phyloP scores from a whole-genome alignment of 2,329 filamentous ascomycete genomes.

The Rachicladosporium sp. region DNA sequence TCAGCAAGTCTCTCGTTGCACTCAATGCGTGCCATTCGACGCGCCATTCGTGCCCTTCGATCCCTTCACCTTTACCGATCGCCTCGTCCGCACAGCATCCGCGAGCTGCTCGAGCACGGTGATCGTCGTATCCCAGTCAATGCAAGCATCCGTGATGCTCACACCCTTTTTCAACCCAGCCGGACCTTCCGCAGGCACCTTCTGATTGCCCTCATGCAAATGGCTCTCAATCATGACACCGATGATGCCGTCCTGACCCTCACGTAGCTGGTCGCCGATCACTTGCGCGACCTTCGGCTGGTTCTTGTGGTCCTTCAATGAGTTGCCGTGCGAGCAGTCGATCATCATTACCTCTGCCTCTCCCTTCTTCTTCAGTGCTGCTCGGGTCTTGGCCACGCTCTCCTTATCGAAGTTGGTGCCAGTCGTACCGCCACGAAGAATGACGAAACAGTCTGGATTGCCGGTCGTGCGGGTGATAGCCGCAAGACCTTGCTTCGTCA shows the following conservation, averaged over 20 bases:
- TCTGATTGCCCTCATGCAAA: conserved; percentile 87
- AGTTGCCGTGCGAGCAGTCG: conserved; percentile 84
- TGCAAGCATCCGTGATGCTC: conserved; percentile 95
- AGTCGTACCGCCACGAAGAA: conserved; percentile 80
- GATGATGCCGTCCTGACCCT: conserved; percentile 78
- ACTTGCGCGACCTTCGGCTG: conserved; percentile 83
- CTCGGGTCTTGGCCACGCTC: conserved; percentile 75
- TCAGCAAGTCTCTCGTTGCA: no score
- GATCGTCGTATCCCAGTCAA: conserved; percentile 85
- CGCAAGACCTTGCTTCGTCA: conserved; percentile 90
- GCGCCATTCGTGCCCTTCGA: conserved; percentile 8
- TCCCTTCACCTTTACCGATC: conserved; percentile 31
- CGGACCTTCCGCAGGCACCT: conserved; percentile 79
- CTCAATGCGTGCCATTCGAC: no score
- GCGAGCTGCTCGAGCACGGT: conserved; percentile 65
- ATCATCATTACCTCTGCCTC: conserved; percentile 74
- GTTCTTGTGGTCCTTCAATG: conserved; percentile 90
- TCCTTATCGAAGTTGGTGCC: conserved; percentile 87
- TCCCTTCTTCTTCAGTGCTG: conserved; percentile 60
- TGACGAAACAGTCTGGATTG: conserved; percentile 95
- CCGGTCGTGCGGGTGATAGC: conserved; percentile 89
- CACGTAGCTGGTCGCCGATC: conserved; percentile 71
- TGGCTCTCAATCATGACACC: conserved; percentile 99
- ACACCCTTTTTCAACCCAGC: conserved; percentile 81
- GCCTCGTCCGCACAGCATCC: conserved; percentile 62